Conservation (phyloP, 2,329 filamentous ascomycete species). For the Polychaeton citri region DNA sequence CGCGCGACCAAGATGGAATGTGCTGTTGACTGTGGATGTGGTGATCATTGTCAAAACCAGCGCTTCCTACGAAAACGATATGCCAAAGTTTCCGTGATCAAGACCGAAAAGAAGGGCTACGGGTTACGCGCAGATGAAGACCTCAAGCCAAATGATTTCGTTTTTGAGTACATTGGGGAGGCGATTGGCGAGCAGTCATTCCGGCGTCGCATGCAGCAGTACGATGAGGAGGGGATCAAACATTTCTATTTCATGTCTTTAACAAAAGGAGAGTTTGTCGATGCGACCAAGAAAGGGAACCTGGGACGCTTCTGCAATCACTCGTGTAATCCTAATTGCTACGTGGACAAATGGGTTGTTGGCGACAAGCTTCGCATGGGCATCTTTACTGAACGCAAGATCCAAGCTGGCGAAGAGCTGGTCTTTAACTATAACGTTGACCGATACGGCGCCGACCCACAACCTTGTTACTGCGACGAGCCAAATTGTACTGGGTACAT, state of each 20-base stretch:
- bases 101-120: slow-evolving; percentile 95
- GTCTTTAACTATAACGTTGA: slow-evolving; percentile 99
- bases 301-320: slow-evolving; percentile 97
- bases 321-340: slow-evolving; percentile 97
- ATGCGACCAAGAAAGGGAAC: slow-evolving; percentile 93
- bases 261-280: slow-evolving; percentile 89
- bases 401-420: slow-evolving; percentile 82
- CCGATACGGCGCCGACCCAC: slow-evolving; percentile 89
- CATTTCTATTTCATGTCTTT: slow-evolving; percentile 99
- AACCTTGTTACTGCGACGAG: slow-evolving; percentile 93
- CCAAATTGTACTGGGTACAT: slow-evolving; percentile 92
- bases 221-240: slow-evolving; percentile 92
- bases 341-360: slow-evolving; percentile 99
- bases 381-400: slow-evolving; percentile 79
- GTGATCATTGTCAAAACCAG: slow-evolving; percentile 79
- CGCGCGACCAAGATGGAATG: slow-evolving; percentile 97
- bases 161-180: slow-evolving; percentile 97
- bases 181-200: slow-evolving; percentile 91
- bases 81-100: slow-evolving; percentile 85
- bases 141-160: slow-evolving; percentile 73
- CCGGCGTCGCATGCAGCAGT: slow-evolving; percentile 78
- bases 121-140: slow-evolving; percentile 72
- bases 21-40: slow-evolving; percentile 74
- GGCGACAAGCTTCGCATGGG: slow-evolving; percentile 97
- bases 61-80: slow-evolving; percentile 86